Evolutionary conservation across 2,329 filamentous ascomycete species (phyloP), one percentile per base, ranked within the genome.

Genomic region (Fusarium brachygibbosum): DNA sequence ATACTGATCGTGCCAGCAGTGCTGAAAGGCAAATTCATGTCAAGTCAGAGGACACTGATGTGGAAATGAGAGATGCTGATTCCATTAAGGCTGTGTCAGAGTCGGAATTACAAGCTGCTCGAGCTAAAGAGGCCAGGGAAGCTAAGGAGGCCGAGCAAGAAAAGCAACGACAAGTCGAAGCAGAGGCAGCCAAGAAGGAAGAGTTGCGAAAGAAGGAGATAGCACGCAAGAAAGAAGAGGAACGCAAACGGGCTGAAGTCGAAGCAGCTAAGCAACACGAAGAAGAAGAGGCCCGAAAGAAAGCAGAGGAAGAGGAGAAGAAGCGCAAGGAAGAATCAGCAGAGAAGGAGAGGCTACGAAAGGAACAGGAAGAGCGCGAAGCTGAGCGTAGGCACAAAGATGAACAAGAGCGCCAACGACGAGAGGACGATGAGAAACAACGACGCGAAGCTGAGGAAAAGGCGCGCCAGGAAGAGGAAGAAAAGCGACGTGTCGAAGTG

Each of bases 31-130:
- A 78, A 17, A 86, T 88, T n/a, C 83, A 84, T 48, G 85, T 88
- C 40, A 88, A 88, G 69, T 85, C 85, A 1, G 86, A 88, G 63
- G 86, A 88, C 56, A 75, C 79, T 3, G 87, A 89, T 56, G 75
- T 86, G 11, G 85, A 87, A 21, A 88, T 89, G 86, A 79, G 78
- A 3, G 87, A 88, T 65, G 82, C 80, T 3, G 78, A 78, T 42
- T 72, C 71, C 14, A 71, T 74, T 6, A 75, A 75, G 38, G 73
- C 74, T 19, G 63, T 58, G 4, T 76, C 78, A 8, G 70, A 70
- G n/a, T 58, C 68, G 38, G 69, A 76, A n/a, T 73, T 50, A 37
- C 75, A 81, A 77, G 59, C 81, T 79, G 48, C 78, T 76, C 58
- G 81, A 78, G 63, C 79, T 77, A 51, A 74, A 75, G 63, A 80